Conservation (phyloP, 2,329 filamentous ascomycete genomes). For the Fusarium sacchari region DNA sequence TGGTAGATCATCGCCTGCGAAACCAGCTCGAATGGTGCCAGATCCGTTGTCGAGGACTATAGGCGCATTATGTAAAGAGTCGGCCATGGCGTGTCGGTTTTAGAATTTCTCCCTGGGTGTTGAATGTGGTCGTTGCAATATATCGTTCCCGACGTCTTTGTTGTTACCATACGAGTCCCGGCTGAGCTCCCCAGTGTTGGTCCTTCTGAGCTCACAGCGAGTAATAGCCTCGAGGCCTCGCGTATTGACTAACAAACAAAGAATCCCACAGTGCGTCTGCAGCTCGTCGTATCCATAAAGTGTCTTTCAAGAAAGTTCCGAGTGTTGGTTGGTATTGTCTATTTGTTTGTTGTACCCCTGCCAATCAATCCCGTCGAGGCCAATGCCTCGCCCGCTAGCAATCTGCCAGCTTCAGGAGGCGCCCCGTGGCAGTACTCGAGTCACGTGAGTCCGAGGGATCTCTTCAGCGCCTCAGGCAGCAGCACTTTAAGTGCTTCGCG, state of each 20-base stretch:
- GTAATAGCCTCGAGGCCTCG: conserved; percentile 13
- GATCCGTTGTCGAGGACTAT: conserved; percentile 99
- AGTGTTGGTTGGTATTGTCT: conserved; percentile 36
- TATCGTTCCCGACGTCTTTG: conserved; percentile 33
- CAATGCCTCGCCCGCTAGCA: conserved; percentile 38
- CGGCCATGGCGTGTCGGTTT: conserved; percentile 56
- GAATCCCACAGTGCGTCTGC: conserved; percentile 1
- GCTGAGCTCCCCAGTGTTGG: conserved; percentile 32
- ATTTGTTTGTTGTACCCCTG: conserved; percentile 38
- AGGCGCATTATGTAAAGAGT: conserved; percentile 89
- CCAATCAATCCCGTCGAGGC: conserved; percentile 16
- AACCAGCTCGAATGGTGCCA: conserved; percentile 95
- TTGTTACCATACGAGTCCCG: conserved; percentile 26
- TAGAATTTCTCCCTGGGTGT: conserved; percentile 2
- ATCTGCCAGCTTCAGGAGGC: conserved; percentile 44
- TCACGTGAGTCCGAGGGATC: conserved; percentile 46
- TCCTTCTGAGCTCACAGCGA: conserved; percentile 33
- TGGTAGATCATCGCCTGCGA: conserved; percentile 93
- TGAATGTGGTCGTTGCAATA: conserved; percentile 24
- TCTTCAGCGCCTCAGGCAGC: conserved; percentile 48
- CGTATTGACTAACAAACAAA: conserved; percentile 8
- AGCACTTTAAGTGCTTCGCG: conserved; percentile 53
- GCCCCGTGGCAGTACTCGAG: conserved; percentile 31
- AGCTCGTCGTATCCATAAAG: conserved; percentile 39
- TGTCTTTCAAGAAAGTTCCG: conserved; percentile 12